Conservation (phyloP, 257 asterid genomes). For the Nicotiana benthamiana region DNA sequence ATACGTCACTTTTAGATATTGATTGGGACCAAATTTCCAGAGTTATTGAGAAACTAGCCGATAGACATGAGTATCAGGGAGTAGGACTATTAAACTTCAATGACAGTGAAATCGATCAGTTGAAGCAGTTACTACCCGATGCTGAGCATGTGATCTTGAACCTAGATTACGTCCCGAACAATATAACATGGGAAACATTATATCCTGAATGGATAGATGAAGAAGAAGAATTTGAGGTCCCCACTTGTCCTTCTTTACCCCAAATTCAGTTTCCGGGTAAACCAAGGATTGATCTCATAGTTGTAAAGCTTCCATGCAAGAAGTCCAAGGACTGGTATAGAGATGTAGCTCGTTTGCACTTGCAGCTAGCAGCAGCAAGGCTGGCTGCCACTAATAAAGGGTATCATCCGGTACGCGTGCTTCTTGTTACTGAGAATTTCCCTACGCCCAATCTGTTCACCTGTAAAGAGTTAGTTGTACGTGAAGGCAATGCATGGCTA, state of each 20-base stretch:
- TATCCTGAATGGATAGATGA: conserved; percentile 97
- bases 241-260: conserved; percentile 74
- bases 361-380: conserved; percentile 80
- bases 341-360: conserved; percentile 77
- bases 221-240: conserved; percentile 83
- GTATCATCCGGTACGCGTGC: conserved; percentile 53
- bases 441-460: conserved; percentile 81
- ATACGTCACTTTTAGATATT: conserved; percentile 42
- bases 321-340: conserved; percentile 69
- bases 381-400: conserved; percentile 71
- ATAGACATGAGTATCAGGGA: conserved; percentile 51
- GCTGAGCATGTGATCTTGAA: conserved; percentile 55
- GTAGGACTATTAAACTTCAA: conserved; percentile 71
- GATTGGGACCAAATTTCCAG: conserved; percentile 66
- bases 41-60: conserved; percentile 42
- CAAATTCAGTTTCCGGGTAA: conserved; percentile 43
- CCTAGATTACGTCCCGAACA: conserved; percentile 43
- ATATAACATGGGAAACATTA: conserved; percentile 76
- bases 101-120: conserved; percentile 49
- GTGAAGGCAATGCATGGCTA: conserved; percentile 70
- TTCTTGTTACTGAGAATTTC: conserved; percentile 69
- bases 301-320: conserved; percentile 79
- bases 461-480: conserved; percentile 67
- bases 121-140: conserved; percentile 59
- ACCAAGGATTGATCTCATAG: conserved; percentile 74